Conservation (phyloP, 2,329 filamentous ascomycete species). For the Emydomyces testavorans region DNA sequence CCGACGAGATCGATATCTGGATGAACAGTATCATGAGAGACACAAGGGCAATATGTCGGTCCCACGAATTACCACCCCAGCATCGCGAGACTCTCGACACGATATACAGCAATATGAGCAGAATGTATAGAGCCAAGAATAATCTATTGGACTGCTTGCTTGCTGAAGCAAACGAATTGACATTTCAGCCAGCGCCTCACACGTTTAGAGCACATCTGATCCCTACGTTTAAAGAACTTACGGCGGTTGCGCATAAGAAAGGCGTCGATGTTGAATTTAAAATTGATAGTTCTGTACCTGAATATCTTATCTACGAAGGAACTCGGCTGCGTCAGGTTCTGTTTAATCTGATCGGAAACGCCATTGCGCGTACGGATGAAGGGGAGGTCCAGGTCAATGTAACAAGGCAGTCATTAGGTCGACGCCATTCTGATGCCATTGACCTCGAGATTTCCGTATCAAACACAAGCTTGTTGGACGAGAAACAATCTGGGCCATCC, state of each 20-base stretch:
- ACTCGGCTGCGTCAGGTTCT: constrained; percentile 1
- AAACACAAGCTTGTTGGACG: not conserved
- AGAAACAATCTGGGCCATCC: not conserved
- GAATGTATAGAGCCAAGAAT: not conserved
- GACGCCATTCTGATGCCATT: not conserved
- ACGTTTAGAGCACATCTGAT: constrained; percentile 2
- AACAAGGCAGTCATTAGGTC: not conserved
- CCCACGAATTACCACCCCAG: not conserved
- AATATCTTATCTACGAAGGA: constrained; percentile 5
- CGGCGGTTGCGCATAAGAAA: not conserved
- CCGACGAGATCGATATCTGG: constrained; percentile 5
- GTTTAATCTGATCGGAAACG: constrained; percentile 1
- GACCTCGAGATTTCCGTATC: not conserved
- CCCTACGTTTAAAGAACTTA: constrained; percentile 5
- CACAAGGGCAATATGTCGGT: not conserved
- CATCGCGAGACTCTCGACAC: not conserved
- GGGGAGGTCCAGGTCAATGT: constrained; percentile 1
- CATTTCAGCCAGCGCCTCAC: not conserved
- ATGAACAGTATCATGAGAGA: constrained; percentile 7
- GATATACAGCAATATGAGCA: constrained; percentile 1
- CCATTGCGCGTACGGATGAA: not conserved
- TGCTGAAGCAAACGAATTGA: constrained; percentile 1
- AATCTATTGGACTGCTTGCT: constrained; percentile 2
- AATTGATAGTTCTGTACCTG: constrained; percentile 3
- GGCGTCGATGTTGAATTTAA: not conserved